Evolutionary conservation across 1,284 basidiomycete species (phyloP), one percentile per base, ranked within the genome.

Genomic region (Ustilago esculenta): DNA sequence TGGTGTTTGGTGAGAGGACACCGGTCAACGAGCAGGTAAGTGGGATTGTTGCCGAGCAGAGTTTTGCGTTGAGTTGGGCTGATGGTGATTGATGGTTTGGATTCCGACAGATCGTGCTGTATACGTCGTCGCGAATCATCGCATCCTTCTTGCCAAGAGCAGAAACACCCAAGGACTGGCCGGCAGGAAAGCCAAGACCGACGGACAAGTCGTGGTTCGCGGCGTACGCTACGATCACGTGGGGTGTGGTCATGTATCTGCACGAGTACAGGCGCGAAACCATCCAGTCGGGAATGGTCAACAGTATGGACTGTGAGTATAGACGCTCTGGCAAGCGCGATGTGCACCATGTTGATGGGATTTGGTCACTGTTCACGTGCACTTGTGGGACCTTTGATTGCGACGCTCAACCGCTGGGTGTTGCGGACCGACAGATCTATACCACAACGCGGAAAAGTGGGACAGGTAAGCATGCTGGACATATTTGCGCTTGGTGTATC

Each of bases 231-330:
- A 92, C 94, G 0, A 72, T 97, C 27, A 88, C 90, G 32, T 98
- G 95, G 95, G 95, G 92, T 33, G 86, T 89, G n/a, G 93, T 96
- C 42, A 98, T 98, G 95, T 98, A 91, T 87, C 85, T 96, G 64
- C 98, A 95, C 86, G 86, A 89, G 75, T 87, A 95, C 82, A 85
- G 88, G 27, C 88, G 92, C 40, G 89, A 97, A 83, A 90, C 88
- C 12, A 88, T 98, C 59, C 93, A 98, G 81, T 90, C 92, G 5
- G 94, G 95, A 47, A 92, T 97, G 90, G 83, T 85, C 42, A 85
- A 84, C 69, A 83, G 81, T 46, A 86, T 86, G 84, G 79, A 81
- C 55, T 81, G 79, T 80, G 54, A 61, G 79, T 78, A 14, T 12
- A n/a, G n/a, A n/a, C n/a, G n/a, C n/a, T n/a, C n/a, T n/a, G n/a